Evolutionary conservation across 805 yeast genomes (phyloP).

Genomic region (Barnettozyma sp.): DNA sequence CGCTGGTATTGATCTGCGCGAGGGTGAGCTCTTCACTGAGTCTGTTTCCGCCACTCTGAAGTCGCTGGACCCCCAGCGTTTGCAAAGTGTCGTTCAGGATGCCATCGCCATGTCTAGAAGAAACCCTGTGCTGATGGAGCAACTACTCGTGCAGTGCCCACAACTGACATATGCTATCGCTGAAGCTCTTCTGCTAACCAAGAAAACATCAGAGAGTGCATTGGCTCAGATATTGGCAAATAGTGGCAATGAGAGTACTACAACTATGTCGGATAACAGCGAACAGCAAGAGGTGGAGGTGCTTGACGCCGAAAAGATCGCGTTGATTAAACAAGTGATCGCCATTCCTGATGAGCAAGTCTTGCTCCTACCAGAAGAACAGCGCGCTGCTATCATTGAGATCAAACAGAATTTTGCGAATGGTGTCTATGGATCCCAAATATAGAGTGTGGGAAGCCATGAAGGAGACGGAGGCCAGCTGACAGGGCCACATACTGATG

Average conservation of each 20-base stretch:
- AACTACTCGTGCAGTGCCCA: slow-evolving; percentile 61
- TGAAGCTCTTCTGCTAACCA: slow-evolving; percentile 47
- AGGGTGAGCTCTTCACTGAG: slow-evolving; percentile 25
- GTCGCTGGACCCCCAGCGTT: slow-evolving; percentile 39
- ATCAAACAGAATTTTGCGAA: slow-evolving; percentile 24
- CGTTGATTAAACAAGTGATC: slow-evolving; percentile 44
- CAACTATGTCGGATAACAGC: no score
- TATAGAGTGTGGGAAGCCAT: no score
- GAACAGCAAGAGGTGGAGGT: slow-evolving; percentile 11
- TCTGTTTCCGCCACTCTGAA: slow-evolving; percentile 41
- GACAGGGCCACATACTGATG: no score
- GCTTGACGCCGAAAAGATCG: slow-evolving; percentile 34
- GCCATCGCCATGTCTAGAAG: slow-evolving; percentile 50
- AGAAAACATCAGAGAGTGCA: slow-evolving; percentile 5
- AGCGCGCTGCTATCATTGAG: slow-evolving; percentile 27
- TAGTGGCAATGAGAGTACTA: slow-evolving; percentile 1
- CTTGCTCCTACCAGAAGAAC: slow-evolving; percentile 42
- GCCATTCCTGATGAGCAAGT: slow-evolving; percentile 47
- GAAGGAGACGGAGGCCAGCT: no score
- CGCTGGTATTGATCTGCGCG: slow-evolving; percentile 39
- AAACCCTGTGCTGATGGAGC: slow-evolving; percentile 52
- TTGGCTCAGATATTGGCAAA: slow-evolving; percentile 35
- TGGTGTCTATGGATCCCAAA: slow-evolving; percentile 24
- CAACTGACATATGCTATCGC: slow-evolving; percentile 80
- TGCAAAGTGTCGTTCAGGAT: slow-evolving; percentile 45